Base-by-base conservation (phyloP, 192 early-diverging fungal species). In the Phycomyces blakesleeanus region DNA sequence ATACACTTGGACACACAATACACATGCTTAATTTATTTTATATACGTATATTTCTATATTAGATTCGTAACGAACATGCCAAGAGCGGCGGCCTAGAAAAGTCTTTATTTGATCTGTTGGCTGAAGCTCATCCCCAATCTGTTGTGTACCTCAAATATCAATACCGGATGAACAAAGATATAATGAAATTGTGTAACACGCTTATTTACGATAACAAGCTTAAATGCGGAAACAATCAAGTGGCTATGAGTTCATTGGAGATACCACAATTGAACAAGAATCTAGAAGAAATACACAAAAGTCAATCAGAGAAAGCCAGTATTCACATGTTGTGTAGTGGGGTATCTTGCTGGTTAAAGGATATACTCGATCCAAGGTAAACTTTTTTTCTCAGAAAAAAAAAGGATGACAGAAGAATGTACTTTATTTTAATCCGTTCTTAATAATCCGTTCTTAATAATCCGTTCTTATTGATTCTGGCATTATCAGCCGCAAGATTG, bases 101-200 rank as follows among this genome's bases (percentile, higher is more conserved):
- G 39, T 94, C 91, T 21, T 74, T 98, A 57, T 98, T 98, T 68
- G 86, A 85, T 61, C 76, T 78, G 5, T 76, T 98, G 3, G 88
- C 87, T 16, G 90, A 95, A 57, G 82, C 81, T 5, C 88, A 96
- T 60, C 94, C 96, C 0, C 71, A 85, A 22, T 77, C 93, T 0
- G 84, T 96, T 18, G 80, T 81, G 10, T 82, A 75, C 27, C 75
- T 98, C 26, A 79, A 85, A 57, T 81, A 85, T 58, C 96, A 98
- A 66, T 98, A 97, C 64, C 88, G 96, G 21, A 97, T 98, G 96
- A 93, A 89, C 72, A 67, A 79, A 20, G 94, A 93, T 29, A 91
- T 98, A 41, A 94, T 96, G 91, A 67, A 74, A 16, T 72, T 97
- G 5, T 83, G 89, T 12, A 98, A 97, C 68, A 71, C 75, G 11